Evolutionary conservation across 192 early-diverging fungal species (phyloP), one percentile per base, ranked within the genome.

Genomic region (Powellomyces hirtus): DNA sequence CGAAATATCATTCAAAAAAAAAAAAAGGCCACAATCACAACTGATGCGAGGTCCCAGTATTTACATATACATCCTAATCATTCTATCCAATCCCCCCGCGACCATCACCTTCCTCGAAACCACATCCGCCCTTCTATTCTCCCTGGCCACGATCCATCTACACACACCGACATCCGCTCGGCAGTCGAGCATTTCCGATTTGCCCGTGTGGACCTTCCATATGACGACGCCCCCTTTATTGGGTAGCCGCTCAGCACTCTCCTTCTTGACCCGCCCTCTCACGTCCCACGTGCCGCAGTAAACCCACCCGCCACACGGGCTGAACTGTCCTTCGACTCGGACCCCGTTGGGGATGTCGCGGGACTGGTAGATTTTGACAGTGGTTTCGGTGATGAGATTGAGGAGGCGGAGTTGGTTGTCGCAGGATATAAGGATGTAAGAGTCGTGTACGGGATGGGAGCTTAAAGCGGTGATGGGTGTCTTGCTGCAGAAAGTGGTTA

Each of bases 371-470:
- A 49, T 72, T 35, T 65, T 78, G 30, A 86, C 44, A 11, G 64
- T 58, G 1, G 79, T 51, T 38, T 78, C 74, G 4, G 72, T 73
- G 20, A 52, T 27, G 16, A 83, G 59, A 45, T 86, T 83, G 38
- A 77, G 74, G 20, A 86, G 66, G 40, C 80, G 63, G 0, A 86
- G 45, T 33, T 86, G 76, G 53, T 86, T 79, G 62, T 86, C 84
- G 59, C 79, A 79, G 0, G 80, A 82, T 6, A 86, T 59, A 14
- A 86, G 63, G 27, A 85, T 59, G 53, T 57, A 86, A 46, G 78
- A 74, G 66, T 77, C 77, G 62, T 76, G 70, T 20, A 68, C 27
- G 5, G 84, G 84, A 60, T 86, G 84, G 0, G 67, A n/a, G 14
- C 62, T 42, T 16, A 86, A 29, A 26, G 63, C 34, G 7, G 74